Evolutionary conservation across 495 filamentous ascomycete genomes (phyloP), one percentile per base, ranked within the genome.

Genomic region (Hypoxylon cercidicola): DNA sequence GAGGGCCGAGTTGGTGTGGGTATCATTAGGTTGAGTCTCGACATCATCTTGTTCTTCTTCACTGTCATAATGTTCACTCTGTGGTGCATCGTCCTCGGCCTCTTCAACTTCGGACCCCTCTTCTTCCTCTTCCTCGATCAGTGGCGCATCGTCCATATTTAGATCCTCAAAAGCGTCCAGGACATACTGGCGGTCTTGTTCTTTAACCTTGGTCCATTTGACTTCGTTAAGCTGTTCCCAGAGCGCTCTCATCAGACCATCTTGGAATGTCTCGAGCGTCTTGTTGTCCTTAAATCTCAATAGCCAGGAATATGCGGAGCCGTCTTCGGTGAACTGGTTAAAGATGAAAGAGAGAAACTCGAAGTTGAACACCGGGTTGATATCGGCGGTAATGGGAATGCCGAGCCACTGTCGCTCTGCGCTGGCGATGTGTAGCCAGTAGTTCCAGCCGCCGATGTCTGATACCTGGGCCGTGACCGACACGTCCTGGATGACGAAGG

Each of bases 291-390:
- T 91, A 82, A 99, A 99, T 21, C 93, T 87, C 28, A 99, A 78
- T 4, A 99, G 86, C 95, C 96, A 99, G 0, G 96, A 98, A 74
- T 92, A 97, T 6, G 95, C 94, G 8, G 90, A 89, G 3, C 93
- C 93, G 75, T 97, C 91, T 13, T 89, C 84, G 7, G 88, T 81
- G 70, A 96, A 98, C 71, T 97, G 92, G 72, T 98, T 98, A 83
- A 99, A 99, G 72, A 99, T 97, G 77, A 98, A 97, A 1, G 95
- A 97, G 16, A 97, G 81, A 64, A 92, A 97, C 76, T 98, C 95
- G 63, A 97, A 98, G 78, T 97, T 98, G 82, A 99, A 99, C 32
- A 99, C 95, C 0, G 95, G 96, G 70, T 99, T 99, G 71, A 98
- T 90, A 66, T 98, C 96, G 4, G 89, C 88, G 21, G 91, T 79